Evolutionary conservation across 371 early-diverging fungal species (phyloP), one percentile per base, ranked within the genome.

Genomic region (Mucor velutinosus): DNA sequence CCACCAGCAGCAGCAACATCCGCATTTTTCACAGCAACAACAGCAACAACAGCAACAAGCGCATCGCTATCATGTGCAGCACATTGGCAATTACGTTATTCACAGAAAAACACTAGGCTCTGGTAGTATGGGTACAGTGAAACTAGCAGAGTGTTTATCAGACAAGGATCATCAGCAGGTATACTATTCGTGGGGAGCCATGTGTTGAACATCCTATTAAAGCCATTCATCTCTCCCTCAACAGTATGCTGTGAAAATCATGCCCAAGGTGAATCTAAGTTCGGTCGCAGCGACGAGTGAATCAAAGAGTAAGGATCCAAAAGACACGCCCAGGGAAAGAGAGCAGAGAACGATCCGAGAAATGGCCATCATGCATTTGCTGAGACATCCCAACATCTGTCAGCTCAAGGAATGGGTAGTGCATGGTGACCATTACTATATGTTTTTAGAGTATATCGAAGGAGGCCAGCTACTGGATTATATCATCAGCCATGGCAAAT

Each of bases 111-210:
- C 95, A 2, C 82, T 99, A 21, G 99, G 99, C 21, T 93, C 94
- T 45, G 99, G 99, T 23, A 95, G 95, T 62, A 98, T 97, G 93
- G 97, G 97, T 60, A 96, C 95, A 75, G 99, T 99, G 58, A 97
- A 98, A 72, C 82, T 98, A 33, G 99, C 94, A 23, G 86, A 80
- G 39, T 78, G 76, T 58, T 51, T 80, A 29, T 78, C 81, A 29
- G 75, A 75, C 27, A 76, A 58, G 17, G 76, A 78, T 55, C 76
- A 74, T 60, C 72, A 77, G 57, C 65, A 74, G 71, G 79, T 78
- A 69, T 2, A 49, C 30, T 30, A 33, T 33, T 30, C 30, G 7
- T 7, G 33, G 23, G 0, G 10, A 25, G 12, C 8, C 51, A 51
- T 51, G 23, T 25, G 25, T 25, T 23, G 51, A n/a, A 12, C 51